These are phyloP conservation scores for Hyaloscypha hepaticicola DNA, from an alignment of 495 filamentous ascomycete genomes.

Conservation along the genomic window DNA sequence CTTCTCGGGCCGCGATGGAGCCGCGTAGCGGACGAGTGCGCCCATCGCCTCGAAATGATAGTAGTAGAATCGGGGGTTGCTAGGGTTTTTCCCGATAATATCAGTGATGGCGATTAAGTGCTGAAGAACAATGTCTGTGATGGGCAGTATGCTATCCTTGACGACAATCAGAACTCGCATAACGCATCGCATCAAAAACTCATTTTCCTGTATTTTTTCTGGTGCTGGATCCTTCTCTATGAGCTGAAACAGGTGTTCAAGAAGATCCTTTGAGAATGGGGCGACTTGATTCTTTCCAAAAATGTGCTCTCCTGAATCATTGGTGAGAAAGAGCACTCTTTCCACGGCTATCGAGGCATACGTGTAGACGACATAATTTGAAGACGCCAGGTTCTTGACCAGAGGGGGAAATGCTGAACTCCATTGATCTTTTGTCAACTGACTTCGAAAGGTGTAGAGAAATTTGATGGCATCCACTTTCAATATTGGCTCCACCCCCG, in stretches of 20 bases:
- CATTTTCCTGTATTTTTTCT: constrained; percentile 96
- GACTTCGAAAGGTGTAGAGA: constrained; percentile 91
- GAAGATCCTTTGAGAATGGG: constrained; percentile 76
- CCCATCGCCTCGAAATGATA: constrained; percentile 95
- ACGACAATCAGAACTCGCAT: constrained; percentile 96
- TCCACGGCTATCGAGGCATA: constrained; percentile 96
- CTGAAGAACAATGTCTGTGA: constrained; percentile 68
- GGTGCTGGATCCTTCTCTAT: constrained; percentile 78
- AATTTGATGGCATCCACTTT: constrained; percentile 98
- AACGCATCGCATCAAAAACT: constrained; percentile 96
- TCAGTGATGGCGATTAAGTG: constrained; percentile 84
- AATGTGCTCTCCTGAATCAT: constrained; percentile 68
- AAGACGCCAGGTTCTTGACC: constrained; percentile 81
- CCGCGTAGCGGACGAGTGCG: constrained; percentile 82
- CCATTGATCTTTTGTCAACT: constrained; percentile 83
- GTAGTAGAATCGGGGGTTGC: constrained; percentile 97
- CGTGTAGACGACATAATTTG: constrained; percentile 93
- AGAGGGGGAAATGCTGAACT: constrained; percentile 82
- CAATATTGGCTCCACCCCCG: constrained; percentile 73
- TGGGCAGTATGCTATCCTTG: constrained; percentile 69
- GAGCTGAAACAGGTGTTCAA: constrained; percentile 89
- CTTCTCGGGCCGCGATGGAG: constrained; percentile 63
- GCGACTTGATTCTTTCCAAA: constrained; percentile 71
- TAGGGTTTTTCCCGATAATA: constrained; percentile 87
- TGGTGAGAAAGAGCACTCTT: constrained; percentile 77